Conservation (phyloP, 768 basidiomycete genomes). For the Pulveroboletus ravenelii region DNA sequence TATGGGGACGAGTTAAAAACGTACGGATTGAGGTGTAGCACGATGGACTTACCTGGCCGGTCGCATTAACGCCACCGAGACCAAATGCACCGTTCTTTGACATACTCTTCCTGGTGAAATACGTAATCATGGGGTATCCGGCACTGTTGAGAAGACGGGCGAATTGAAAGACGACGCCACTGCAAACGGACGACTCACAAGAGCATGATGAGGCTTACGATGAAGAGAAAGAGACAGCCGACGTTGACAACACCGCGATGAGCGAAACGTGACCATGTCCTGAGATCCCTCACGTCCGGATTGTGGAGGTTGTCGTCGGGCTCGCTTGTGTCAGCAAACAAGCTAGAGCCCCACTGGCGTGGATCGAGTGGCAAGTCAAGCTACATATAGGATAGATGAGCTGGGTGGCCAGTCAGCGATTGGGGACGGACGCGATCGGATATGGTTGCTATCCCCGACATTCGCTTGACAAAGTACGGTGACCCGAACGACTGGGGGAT, state of each 20-base stretch:
- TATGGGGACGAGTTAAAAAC: background rate
- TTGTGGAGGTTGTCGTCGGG: conserved; percentile 72
- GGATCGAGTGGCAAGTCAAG: conserved; percentile 65
- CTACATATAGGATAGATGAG: conserved; percentile 31
- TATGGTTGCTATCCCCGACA: conserved; percentile 34
- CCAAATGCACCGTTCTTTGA: conserved; percentile 46
- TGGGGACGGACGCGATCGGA: conserved; percentile 38
- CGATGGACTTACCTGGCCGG: conserved; percentile 52
- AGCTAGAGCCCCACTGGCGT: conserved; percentile 57
- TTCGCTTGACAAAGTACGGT: conserved; percentile 40
- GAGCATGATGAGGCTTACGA: conserved; percentile 43
- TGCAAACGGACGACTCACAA: conserved; percentile 45
- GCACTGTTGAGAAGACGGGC: conserved; percentile 26
- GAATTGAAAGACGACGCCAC: background rate
- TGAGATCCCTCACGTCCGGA: conserved; percentile 40
- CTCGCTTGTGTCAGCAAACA: conserved; percentile 53
- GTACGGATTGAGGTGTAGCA: background rate
- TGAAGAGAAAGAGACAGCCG: conserved; percentile 60
- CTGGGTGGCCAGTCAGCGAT: background rate
- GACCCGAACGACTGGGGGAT: conserved; percentile 22
- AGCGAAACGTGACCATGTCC: conserved; percentile 42
- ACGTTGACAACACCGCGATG: conserved; percentile 66
- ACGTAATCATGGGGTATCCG: conserved; percentile 41
- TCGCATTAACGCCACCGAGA: conserved; percentile 70
- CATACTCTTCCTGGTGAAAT: conserved; percentile 27